Conservation (phyloP, 2,329 filamentous ascomycete species). For the Myrmaecium sp. region DNA sequence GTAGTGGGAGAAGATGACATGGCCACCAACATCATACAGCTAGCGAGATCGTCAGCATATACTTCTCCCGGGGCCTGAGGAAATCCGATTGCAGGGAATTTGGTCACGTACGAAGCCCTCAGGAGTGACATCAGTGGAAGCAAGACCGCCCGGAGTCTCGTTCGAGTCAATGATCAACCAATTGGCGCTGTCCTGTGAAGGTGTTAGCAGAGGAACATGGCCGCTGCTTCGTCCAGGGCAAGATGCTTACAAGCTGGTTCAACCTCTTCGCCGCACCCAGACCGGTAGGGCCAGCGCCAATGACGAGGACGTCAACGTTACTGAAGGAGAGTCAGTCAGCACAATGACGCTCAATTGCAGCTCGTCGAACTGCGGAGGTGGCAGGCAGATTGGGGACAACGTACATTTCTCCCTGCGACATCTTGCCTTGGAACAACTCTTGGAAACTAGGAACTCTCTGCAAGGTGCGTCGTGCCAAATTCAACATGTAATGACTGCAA, state of each 20-base stretch:
- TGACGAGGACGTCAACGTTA: conserved; percentile 91
- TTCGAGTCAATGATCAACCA: conserved; percentile 93
- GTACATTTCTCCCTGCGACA: conserved; percentile 25
- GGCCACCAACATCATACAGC: conserved; percentile 96
- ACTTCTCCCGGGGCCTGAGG: too few species aligned
- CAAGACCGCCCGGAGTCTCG: conserved; percentile 85
- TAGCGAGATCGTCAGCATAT: conserved; percentile 11
- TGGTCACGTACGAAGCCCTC: conserved; percentile 82
- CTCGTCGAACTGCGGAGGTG: conserved; percentile 3
- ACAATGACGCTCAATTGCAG: conserved; percentile 1
- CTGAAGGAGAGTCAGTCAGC: conserved; percentile 29
- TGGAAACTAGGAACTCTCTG: conserved; percentile 25
- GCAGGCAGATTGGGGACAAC: conserved; percentile 10
- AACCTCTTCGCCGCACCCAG: conserved; percentile 95
- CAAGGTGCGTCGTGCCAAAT: conserved; percentile 20
- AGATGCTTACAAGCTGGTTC: conserved; percentile 70
- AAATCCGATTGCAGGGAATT: conserved; percentile 4
- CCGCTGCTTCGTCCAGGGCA: conserved; percentile 4
- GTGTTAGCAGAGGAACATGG: conserved; percentile 9
- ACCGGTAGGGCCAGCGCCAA: conserved; percentile 93
- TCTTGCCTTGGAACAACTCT: conserved; percentile 22
- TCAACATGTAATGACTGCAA: conserved; percentile 18
- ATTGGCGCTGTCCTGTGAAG: conserved; percentile 61
- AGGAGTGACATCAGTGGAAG: conserved; percentile 83
- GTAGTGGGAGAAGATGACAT: conserved; percentile 99